Base-by-base conservation (phyloP, 441 rosid species). In the Populus hybrid region DNA sequence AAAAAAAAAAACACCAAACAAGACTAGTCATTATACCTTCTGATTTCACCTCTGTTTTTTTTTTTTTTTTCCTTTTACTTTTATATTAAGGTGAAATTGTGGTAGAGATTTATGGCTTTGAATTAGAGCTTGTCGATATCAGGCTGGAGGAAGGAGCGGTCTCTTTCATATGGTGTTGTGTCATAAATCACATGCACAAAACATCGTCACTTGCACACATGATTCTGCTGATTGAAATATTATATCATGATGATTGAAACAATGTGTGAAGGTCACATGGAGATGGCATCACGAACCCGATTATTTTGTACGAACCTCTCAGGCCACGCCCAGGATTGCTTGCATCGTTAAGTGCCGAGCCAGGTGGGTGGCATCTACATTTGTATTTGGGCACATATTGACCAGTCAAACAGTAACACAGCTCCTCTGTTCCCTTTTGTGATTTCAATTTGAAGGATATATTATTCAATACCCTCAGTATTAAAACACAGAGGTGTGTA, bases 171-270 rank as follows among this genome's bases (percentile, higher is more conserved):
- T 10, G 72, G 57, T 70, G 53, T 18, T 36, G 9, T 75, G 72
- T 75, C 66, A 23, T 16, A 28, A 50, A 57, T 70, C 79, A 75
- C 81, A 78, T 80, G 73, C 67, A n/a, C 26, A 21, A n/a, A 68
- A 61, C 35, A 26, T 75, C 30, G 28, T 76, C 38, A 72, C 71
- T 16, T 36, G 65, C 36, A 70, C 4, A 74, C 26, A 61, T 67
- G 65, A 18, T 69, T 67, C 9, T 67, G 19, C 53, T 69, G 16
- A 63, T 63, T 71, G 68, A 66, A 72, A 79, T 79, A 69, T 72
- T 75, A 72, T 72, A 57, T 21, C 23, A 23, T 34, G 75, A 61
- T 68, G 69, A 78, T 78, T 79, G 59, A 64, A 67, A 35, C 57
- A 12, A 21, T 10, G 32, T 67, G 16, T 24, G 38, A 68, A 72